Percentiles rank a stretch among this genome's conserved stretches.
Conservation (phyloP, 306 rosid species). For the Vicia villosa region DNA sequence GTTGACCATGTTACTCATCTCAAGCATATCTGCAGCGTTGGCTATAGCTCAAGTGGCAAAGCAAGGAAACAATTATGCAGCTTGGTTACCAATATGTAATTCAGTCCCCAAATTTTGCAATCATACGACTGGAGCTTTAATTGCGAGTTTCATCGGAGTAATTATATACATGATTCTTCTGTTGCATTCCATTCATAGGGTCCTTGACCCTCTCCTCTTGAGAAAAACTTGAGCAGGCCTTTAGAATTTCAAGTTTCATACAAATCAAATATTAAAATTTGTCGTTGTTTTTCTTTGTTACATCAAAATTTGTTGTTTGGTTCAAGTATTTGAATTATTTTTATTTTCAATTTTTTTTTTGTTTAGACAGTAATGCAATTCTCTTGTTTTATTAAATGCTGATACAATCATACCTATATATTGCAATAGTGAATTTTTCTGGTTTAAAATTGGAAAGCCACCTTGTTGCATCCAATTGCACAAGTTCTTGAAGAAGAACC, state of each 20-base stretch:
- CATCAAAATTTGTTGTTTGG: too few relatives aligned
- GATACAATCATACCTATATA: not conserved
- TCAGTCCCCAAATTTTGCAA: conserved; percentile 64
- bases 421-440: not conserved
- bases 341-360: too few relatives aligned
- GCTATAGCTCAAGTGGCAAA: conserved; percentile 77
- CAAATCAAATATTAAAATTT: too few relatives aligned
- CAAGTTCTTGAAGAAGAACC: conserved; percentile 85
- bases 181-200: conserved; percentile 55
- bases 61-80: conserved; percentile 69
- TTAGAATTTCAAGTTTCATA: too few relatives aligned
- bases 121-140: conserved; percentile 58
- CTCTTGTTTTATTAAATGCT: too few relatives aligned
- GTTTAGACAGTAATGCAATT: too few relatives aligned
- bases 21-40: conserved; percentile 73
- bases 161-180: conserved; percentile 50
- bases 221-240: conserved; percentile 27
- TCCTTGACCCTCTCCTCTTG: conserved; percentile 68
- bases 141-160: conserved; percentile 49
- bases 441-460: conserved; percentile 40
- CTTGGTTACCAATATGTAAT: conserved; percentile 80
- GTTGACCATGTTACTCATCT: conserved; percentile 53
- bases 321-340: too few relatives aligned
- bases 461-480: conserved; percentile 99
- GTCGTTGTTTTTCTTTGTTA: too few relatives aligned